These are phyloP conservation scores for Hibiscus syriacus DNA, from an alignment of 345 rosid genomes.

Conservation along the genomic window DNA sequence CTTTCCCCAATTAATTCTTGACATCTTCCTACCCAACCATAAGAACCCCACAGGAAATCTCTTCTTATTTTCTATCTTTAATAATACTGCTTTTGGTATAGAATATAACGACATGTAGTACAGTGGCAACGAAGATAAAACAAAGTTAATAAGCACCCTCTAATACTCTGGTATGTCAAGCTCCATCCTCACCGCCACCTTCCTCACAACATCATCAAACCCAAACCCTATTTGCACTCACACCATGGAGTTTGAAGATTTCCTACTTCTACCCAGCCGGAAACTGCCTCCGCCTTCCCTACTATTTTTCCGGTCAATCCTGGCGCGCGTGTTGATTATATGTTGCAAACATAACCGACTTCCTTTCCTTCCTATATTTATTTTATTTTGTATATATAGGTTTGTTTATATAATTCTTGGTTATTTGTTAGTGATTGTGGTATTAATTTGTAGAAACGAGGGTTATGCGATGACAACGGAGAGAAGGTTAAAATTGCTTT, in stretches of 20 bases:
- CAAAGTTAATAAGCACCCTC: no score
- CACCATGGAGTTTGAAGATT: not conserved
- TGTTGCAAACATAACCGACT: not conserved
- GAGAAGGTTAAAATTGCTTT: constrained; percentile 1
- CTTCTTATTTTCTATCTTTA: no score
- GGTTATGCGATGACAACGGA: not conserved
- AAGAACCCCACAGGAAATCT: no score
- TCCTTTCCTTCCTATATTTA: not conserved
- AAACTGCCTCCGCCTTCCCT: not conserved
- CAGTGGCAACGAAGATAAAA: no score
- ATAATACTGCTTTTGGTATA: no score
- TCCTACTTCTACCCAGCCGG: not conserved
- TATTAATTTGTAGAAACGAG: not conserved
- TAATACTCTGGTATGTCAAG: not conserved
- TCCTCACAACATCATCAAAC: not conserved
- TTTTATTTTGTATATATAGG: not conserved
- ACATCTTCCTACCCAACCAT: no score
- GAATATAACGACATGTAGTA: no score
- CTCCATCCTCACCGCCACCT: not conserved
- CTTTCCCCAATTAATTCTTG: no score
- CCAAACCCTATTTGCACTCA: not conserved
- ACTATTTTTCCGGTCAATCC: not conserved
- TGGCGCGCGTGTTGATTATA: not conserved
- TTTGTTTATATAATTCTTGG: not conserved
- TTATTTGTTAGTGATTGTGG: not conserved